Evolutionary conservation across 2,329 filamentous ascomycete genomes (phyloP), one percentile per base, ranked within the genome.

Genomic region (Penicillium thymicola): DNA sequence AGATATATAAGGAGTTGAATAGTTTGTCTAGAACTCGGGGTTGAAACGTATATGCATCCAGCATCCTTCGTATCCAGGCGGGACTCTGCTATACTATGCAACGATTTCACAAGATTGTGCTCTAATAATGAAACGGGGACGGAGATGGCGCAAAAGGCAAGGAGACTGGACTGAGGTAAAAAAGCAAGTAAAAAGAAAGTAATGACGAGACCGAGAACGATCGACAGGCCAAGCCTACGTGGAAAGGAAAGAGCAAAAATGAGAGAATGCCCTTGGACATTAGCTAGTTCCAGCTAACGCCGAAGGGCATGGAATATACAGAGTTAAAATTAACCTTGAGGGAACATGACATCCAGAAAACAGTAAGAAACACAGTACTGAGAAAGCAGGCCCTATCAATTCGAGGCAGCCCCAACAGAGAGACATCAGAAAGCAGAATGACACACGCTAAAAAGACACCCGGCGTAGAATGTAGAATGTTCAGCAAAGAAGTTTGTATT

Each of bases 401-500:
- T n/a, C 1, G 16, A 43, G 25, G 41, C 1, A n/a, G 23, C 8
- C 1, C 7, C 41, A n/a, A 42, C 2, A 27, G 23, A 27, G 3
- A 27, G 9, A 16, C 16, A 5, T 10, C 18, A 8, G 25, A 30
- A 44, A 44, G 10, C n/a, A 18, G 3, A 2, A 11, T 2, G 9
- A 2, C 2, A 27, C 7, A 8, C 43, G n/a, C n/a, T n/a, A n/a
- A n/a, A n/a, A n/a, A n/a, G n/a, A n/a, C n/a, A n/a, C n/a, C n/a
- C n/a, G n/a, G n/a, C n/a, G 43, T 10, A 23, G 34, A 18, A 27
- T 27, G 9, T 14, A 42, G 5, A 43, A 28, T 52, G 40, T 28
- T 41, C 30, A 57, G 57, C 37, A 56, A 47, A 47, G 36, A 25
- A 46, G 51, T 45, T 62, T 46, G 58, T 59, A 65, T 65, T 65